Evolutionary conservation across 2,329 filamentous ascomycete species (phyloP).

Genomic region (Pseudogymnoascus sp.): DNA sequence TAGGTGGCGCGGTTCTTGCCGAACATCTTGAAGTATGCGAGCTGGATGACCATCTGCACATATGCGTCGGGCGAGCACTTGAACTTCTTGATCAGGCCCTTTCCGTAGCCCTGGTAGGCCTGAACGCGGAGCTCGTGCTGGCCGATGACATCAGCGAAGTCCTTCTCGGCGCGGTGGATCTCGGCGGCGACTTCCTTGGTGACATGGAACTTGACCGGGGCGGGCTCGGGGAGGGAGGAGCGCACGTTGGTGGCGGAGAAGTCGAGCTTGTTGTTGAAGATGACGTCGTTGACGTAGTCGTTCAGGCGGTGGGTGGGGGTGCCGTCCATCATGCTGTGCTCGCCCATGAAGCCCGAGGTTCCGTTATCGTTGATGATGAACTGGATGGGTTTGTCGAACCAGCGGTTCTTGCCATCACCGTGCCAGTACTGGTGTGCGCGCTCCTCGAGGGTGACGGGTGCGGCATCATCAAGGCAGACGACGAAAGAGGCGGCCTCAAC

Average conservation of each 20-base stretch:
- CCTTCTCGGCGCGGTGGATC: constrained; percentile 66
- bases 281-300: constrained; percentile 85
- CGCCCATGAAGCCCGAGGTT: constrained; percentile 93
- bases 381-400: constrained; percentile 96
- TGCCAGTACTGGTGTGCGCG: constrained; percentile 97
- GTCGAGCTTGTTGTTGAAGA: constrained; percentile 91
- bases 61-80: constrained; percentile 96
- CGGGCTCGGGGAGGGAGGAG: constrained; percentile 75
- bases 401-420: constrained; percentile 88
- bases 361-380: constrained; percentile 99
- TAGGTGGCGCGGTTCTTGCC: constrained; percentile 96
- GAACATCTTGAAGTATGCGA: constrained; percentile 98
- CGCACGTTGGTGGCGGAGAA: constrained; percentile 71
- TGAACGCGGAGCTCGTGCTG: constrained; percentile 89
- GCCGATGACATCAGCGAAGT: constrained; percentile 75
- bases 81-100: constrained; percentile 98
- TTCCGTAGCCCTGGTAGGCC: constrained; percentile 94
- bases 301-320: constrained; percentile 95
- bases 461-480: constrained; percentile 85
- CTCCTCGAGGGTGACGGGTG: constrained; percentile 89
- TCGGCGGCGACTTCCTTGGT: constrained; percentile 65
- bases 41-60: constrained; percentile 96
- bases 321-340: constrained; percentile 99
- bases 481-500: constrained; percentile 88
- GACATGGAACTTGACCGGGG: constrained; percentile 68